Base-by-base conservation (phyloP, 495 filamentous ascomycete species). In the Jackrogersella multiformis region DNA sequence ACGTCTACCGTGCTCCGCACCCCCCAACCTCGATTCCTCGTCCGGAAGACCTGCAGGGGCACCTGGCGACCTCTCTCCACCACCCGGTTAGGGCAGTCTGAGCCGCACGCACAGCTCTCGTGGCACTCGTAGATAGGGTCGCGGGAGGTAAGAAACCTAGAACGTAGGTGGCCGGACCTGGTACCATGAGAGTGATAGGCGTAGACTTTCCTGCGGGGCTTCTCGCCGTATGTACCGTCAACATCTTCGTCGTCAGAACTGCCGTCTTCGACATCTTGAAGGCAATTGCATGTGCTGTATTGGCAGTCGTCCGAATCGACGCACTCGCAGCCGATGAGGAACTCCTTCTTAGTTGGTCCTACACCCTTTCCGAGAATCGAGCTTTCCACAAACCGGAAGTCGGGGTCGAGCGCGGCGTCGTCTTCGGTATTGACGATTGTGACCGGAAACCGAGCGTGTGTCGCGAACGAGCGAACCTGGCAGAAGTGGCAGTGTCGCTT, bases 51-150 rank as follows among this genome's bases (percentile, higher is more conserved):
- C 70, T 95, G 85, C 5, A 97, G 75, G 0, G 86, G 82, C 1
- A 97, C 80, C 32, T 82, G 85, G 1, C 95, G 82, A 0, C 95
- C 95, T 26, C 85, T 81, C 68, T 94, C 90, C 0, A 97, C 92
- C 1, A 95, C 88, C 2, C 90, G 80, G 66, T 94, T 97, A 32
- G 89, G 90, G 66, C 95, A 99, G 30, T 79, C 56, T 0, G 68
- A 67, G 0, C 80, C 79, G 68, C 95, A 97, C 16, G 74, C 78
- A 73, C 94, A 99, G 15, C 78, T 82, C 0, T 77, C 70, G 70
- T 92, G 92, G 74, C 95, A 99, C 74, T 99, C 95, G 70, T 90
- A 92, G 42, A 97, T 94, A 10, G 86, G 82, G n/a, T 83, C 67
- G 3, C 83, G 79, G 34, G 79, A 82, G 18, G 83, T 61, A 3